Evolutionary conservation across 192 early-diverging fungal genomes (phyloP).

Genomic region (Pecoramyces ruminantium): DNA sequence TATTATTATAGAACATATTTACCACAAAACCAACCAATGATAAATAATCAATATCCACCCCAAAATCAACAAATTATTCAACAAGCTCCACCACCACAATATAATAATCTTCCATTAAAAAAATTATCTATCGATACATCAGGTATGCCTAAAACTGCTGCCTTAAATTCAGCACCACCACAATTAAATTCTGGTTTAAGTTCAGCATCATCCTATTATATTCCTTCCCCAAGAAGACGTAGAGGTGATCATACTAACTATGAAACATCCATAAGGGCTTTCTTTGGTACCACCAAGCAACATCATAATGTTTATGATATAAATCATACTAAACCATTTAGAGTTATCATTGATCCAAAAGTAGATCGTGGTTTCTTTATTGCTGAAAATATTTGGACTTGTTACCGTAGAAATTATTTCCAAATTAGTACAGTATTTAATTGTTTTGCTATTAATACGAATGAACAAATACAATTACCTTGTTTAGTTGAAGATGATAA

Average conservation of each 20-base stretch:
- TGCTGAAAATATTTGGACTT: constrained; percentile 78
- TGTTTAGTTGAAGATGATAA: constrained; percentile 48
- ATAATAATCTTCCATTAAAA: neutral
- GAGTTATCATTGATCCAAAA: constrained; percentile 32
- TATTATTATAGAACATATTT: neutral
- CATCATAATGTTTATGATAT: neutral
- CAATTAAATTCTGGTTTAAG: neutral
- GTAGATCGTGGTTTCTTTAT: constrained; percentile 89
- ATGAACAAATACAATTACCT: constrained; percentile 17
- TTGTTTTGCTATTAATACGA: constrained; percentile 10
- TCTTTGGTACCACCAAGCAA: neutral
- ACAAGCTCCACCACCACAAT: neutral
- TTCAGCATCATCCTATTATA: neutral
- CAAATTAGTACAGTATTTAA: constrained; percentile 58
- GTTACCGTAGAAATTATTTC: constrained; percentile 90
- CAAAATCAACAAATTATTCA: neutral
- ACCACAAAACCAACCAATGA: neutral
- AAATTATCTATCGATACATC: neutral
- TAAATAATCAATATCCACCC: neutral
- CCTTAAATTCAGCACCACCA: neutral
- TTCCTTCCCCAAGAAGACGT: neutral
- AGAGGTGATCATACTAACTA: neutral
- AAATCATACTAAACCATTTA: neutral
- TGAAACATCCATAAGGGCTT: neutral
- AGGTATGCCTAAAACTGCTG: neutral